phyloP scores from a whole-genome alignment of 2,329 filamentous ascomycete species.

The Chaetomiaceae sp. region DNA sequence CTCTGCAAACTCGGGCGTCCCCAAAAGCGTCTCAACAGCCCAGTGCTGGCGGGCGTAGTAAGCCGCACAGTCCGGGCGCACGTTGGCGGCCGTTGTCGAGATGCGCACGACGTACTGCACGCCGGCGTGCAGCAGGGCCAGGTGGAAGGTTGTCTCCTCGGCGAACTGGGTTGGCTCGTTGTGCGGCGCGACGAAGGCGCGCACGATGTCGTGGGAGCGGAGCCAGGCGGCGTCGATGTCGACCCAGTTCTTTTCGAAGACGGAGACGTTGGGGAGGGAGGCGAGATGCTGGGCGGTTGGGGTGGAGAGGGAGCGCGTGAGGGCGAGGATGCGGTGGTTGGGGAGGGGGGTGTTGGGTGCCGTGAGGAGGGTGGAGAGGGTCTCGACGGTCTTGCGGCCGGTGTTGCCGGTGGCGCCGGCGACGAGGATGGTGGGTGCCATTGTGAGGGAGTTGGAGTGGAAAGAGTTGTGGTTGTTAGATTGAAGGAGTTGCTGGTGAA shows the following conservation, averaged over 20 bases:
- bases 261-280: neutral
- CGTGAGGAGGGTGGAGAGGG: neutral
- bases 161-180: conserved; percentile 6
- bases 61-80: conserved; percentile 6
- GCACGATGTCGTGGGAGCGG: neutral
- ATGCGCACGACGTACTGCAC: conserved; percentile 15
- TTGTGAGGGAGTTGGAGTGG: too few species aligned
- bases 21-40: conserved; percentile 8
- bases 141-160: conserved; percentile 10
- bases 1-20: neutral
- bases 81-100: conserved; percentile 4
- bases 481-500: too few species aligned
- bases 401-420: conserved; percentile 14
- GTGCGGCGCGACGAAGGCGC: conserved; percentile 12
- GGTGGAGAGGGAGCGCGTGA: neutral
- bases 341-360: neutral
- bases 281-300: conserved; percentile 1
- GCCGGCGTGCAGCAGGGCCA: conserved; percentile 6
- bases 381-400: conserved; percentile 3
- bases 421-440: conserved; percentile 6
- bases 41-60: conserved; percentile 13
- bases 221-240: conserved; percentile 12
- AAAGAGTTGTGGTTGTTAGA: too few species aligned
- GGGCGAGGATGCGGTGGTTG: conserved; percentile 2
- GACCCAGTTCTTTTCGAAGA: conserved; percentile 10